Conservation (phyloP, 169 alveolate species). For the Babesia caballi region DNA sequence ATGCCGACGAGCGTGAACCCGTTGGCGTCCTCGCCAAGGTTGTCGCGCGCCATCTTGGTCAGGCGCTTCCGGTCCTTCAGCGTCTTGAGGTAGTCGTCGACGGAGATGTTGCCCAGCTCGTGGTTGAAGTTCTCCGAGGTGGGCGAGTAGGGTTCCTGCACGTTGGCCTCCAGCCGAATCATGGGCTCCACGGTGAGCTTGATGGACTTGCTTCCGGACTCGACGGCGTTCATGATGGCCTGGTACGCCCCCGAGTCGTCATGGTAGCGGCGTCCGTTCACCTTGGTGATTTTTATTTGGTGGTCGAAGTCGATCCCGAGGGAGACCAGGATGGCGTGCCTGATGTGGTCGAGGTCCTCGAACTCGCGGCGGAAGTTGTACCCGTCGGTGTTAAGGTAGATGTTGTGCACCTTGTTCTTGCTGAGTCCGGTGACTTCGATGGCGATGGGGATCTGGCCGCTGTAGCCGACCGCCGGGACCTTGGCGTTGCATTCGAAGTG, state of each 20-base stretch:
- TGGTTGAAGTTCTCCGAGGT: slow-evolving; percentile 35
- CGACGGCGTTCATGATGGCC: slow-evolving; percentile 30
- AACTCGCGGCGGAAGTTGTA: slow-evolving; percentile 42
- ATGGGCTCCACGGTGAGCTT: slow-evolving; percentile 44
- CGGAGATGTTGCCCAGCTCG: slow-evolving; percentile 39
- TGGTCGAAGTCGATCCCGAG: slow-evolving; percentile 58
- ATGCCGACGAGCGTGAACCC: slow-evolving; percentile 53
- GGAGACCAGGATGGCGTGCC: slow-evolving; percentile 37
- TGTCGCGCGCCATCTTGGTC: slow-evolving; percentile 13
- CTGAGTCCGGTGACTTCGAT: slow-evolving; percentile 37
- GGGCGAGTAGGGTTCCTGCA: slow-evolving; percentile 56
- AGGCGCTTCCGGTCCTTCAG: slow-evolving; percentile 13
- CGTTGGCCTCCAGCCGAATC: slow-evolving; percentile 31
- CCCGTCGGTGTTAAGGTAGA: slow-evolving; percentile 56
- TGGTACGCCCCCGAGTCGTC: slow-evolving; percentile 35
- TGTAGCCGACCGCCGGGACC: slow-evolving; percentile 26
- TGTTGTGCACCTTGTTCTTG: not conserved
- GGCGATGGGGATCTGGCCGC: slow-evolving; percentile 53
- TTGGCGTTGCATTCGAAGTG: slow-evolving; percentile 41
- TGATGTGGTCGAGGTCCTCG: slow-evolving; percentile 10
- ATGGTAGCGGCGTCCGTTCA: slow-evolving; percentile 27
- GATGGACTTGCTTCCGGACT: slow-evolving; percentile 21
- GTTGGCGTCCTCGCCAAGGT: slow-evolving; percentile 35
- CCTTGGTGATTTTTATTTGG: slow-evolving; percentile 24
- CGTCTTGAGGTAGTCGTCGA: slow-evolving; percentile 33